Evolutionary conservation across 2,329 filamentous ascomycete genomes (phyloP).

Genomic region (Ascochyta koolunga): DNA sequence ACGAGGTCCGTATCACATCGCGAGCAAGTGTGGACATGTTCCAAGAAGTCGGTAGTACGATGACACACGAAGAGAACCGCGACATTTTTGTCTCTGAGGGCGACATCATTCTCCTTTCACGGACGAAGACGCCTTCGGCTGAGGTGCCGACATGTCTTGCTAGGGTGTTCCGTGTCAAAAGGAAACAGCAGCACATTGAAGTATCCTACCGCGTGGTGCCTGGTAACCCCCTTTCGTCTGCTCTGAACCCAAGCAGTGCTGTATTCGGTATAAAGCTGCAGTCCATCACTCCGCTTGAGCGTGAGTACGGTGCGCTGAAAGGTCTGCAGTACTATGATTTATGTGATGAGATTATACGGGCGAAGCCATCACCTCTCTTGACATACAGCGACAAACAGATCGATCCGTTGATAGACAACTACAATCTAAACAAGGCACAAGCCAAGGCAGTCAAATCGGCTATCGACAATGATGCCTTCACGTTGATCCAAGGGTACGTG

Average conservation of each 20-base stretch:
- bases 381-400: constrained; percentile 78
- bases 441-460: constrained; percentile 91
- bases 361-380: constrained; percentile 87
- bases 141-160: constrained; percentile 81
- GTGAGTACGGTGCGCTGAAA: constrained; percentile 90
- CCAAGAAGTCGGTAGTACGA: constrained; percentile 84
- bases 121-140: constrained; percentile 71
- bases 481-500: constrained; percentile 82
- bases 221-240: constrained; percentile 65
- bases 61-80: constrained; percentile 72
- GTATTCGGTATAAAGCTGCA: constrained; percentile 83
- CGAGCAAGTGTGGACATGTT: constrained; percentile 92
- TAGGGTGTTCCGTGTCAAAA: constrained; percentile 77
- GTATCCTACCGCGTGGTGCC: constrained; percentile 84
- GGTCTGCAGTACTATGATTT: constrained; percentile 95
- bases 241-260: constrained; percentile 71
- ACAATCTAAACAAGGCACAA: constrained; percentile 85
- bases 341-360: constrained; percentile 87
- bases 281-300: constrained; percentile 91
- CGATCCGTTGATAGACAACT: constrained; percentile 72
- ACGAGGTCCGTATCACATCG: constrained; percentile 86
- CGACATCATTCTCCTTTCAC: constrained; percentile 87
- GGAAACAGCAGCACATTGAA: constrained; percentile 82
- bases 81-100: constrained; percentile 79
- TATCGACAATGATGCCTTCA: constrained; percentile 95